Conservation (phyloP, 1,139 yeast genomes). For the Saccharomyces hybrid region DNA sequence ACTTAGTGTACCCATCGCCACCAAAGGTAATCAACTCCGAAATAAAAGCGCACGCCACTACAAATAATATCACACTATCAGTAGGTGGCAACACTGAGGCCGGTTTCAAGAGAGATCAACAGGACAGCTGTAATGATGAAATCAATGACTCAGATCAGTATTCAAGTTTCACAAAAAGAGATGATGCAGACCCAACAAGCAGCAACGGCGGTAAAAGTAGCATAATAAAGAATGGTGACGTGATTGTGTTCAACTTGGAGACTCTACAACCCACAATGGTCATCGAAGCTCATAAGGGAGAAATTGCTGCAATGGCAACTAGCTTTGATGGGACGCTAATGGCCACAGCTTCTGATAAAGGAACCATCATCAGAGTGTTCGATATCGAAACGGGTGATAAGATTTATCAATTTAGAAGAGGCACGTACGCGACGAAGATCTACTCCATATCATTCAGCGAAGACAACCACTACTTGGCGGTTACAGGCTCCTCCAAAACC, state of each 20-base stretch:
- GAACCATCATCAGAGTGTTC: slow-evolving; percentile 85
- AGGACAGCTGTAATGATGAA: background rate
- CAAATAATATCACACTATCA: slow-evolving; percentile 21
- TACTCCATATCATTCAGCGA: slow-evolving; percentile 73
- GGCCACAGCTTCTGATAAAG: slow-evolving; percentile 94
- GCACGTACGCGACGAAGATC: slow-evolving; percentile 88
- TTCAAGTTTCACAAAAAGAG: background rate
- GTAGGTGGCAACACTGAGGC: slow-evolving; percentile 5
- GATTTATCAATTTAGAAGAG: slow-evolving; percentile 83
- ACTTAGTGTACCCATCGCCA: slow-evolving; percentile 84
- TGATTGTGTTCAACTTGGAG: slow-evolving; percentile 70
- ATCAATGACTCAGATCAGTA: background rate
- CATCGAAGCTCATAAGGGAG: slow-evolving; percentile 87
- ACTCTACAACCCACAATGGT: slow-evolving; percentile 79
- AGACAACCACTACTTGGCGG: slow-evolving; percentile 67
- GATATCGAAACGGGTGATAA: slow-evolving; percentile 77
- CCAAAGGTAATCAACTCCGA: slow-evolving; percentile 32
- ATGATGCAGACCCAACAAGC: slow-evolving; percentile 6
- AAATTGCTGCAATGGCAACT: slow-evolving; percentile 68
- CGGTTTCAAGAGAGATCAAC: background rate
- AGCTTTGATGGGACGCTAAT: slow-evolving; percentile 74
- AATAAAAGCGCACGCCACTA: slow-evolving; percentile 25
- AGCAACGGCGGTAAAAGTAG: slow-evolving; percentile 30
- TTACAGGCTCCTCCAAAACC: slow-evolving; percentile 85
- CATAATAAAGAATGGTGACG: slow-evolving; percentile 66